phyloP scores from a whole-genome alignment of 1,139 yeast species.

The Nakaseomyces uthaithaninus region DNA sequence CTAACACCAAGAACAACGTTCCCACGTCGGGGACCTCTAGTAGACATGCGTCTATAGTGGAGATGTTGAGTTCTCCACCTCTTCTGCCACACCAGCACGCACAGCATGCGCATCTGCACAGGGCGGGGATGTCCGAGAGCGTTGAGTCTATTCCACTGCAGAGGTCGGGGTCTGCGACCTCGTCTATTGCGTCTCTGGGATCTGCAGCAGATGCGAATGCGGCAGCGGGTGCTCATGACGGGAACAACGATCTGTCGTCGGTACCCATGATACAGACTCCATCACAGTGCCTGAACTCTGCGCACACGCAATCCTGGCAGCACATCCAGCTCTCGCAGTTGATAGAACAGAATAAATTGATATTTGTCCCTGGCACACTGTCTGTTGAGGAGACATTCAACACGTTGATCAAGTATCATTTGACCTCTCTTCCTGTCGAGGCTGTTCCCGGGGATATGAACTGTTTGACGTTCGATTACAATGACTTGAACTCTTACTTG shows the following conservation, averaged over 20 bases:
- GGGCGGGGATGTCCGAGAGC: conserved; percentile 6
- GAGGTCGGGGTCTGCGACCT: conserved; percentile 4
- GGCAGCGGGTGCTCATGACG: background rate
- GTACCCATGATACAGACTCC: conserved; percentile 17
- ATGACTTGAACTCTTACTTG: conserved; percentile 80
- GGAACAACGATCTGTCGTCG: conserved; percentile 8
- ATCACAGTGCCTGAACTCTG: conserved; percentile 21
- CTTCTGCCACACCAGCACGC: conserved; percentile 33
- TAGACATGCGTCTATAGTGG: conserved; percentile 73
- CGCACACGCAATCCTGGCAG: conserved; percentile 49
- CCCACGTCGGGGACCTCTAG: conserved; percentile 4
- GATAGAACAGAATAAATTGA: conserved; percentile 69
- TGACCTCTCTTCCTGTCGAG: conserved; percentile 81
- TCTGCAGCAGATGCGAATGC: conserved; percentile 3
- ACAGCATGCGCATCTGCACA: conserved; percentile 7
- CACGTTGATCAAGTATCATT: conserved; percentile 56
- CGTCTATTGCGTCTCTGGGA: conserved; percentile 4
- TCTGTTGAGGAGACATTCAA: conserved; percentile 87
- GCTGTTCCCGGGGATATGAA: conserved; percentile 45
- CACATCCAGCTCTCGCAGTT: conserved; percentile 63
- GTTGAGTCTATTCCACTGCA: conserved; percentile 6
- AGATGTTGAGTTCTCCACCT: conserved; percentile 76
- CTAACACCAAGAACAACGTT: background rate
- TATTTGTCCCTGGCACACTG: conserved; percentile 51
- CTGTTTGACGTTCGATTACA: conserved; percentile 80